These are phyloP conservation scores for Lentinus brumalis DNA, from an alignment of 768 basidiomycete genomes.

Conservation along the genomic window DNA sequence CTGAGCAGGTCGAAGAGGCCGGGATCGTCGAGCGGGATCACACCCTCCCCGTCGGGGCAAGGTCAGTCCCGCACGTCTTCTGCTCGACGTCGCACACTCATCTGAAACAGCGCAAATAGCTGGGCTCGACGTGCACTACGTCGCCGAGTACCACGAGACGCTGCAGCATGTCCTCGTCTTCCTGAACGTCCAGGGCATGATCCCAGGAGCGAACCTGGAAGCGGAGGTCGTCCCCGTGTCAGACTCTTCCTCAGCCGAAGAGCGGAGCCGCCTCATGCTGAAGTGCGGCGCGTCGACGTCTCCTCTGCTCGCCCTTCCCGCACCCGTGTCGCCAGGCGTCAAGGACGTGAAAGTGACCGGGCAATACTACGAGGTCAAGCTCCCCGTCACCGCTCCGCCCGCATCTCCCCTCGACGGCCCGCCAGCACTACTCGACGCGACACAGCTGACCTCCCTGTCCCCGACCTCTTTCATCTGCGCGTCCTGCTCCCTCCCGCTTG, in stretches of 20 bases:
- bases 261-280: conserved; percentile 62
- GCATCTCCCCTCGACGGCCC: conserved; percentile 33
- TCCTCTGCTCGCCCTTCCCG: conserved; percentile 36
- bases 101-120: conserved; percentile 8
- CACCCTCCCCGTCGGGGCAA: conserved; percentile 22
- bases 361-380: conserved; percentile 71
- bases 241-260: conserved; percentile 4
- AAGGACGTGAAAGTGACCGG: conserved; percentile 58
- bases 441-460: conserved; percentile 53
- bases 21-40: conserved; percentile 30
- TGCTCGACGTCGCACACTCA: not conserved
- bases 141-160: conserved; percentile 85
- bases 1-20: conserved; percentile 26
- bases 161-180: conserved; percentile 80
- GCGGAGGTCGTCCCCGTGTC: conserved; percentile 59
- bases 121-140: conserved; percentile 47
- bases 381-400: conserved; percentile 38
- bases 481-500: conserved; percentile 75
- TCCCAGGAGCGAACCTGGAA: conserved; percentile 54
- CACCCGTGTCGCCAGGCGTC: conserved; percentile 65
- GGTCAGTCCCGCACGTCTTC: conserved; percentile 19
- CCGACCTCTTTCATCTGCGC: conserved; percentile 76
- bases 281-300: conserved; percentile 62
- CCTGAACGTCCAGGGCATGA: conserved; percentile 55
- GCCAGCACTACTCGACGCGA: conserved; percentile 66